Evolutionary conservation across 2,329 filamentous ascomycete genomes (phyloP).

Genomic region (Penicillium sp.): DNA sequence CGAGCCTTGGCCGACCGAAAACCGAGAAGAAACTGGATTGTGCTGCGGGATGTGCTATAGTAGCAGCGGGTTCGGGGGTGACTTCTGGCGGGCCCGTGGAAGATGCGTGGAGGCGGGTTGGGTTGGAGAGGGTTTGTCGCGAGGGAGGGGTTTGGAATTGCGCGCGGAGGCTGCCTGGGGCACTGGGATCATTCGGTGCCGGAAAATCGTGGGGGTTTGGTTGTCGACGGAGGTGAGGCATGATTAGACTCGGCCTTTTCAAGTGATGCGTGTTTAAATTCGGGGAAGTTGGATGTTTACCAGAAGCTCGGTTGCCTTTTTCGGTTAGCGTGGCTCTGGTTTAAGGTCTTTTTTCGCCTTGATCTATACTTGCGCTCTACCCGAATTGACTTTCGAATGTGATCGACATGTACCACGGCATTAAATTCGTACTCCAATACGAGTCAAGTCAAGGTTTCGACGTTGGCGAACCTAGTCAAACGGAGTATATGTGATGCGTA

Average conservation of each 20-base stretch:
- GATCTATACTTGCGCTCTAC: no score
- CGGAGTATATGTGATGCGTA: no score
- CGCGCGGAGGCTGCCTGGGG: conserved; percentile 14
- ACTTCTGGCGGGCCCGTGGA: conserved; percentile 25
- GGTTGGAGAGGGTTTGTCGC: conserved; percentile 25
- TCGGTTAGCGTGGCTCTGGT: not conserved
- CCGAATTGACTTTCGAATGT: no score
- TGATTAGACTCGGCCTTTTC: not conserved
- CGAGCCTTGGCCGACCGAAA: conserved; percentile 15
- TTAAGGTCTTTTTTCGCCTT: not conserved
- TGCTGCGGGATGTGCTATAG: conserved; percentile 17
- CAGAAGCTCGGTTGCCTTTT: not conserved
- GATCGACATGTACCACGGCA: no score
- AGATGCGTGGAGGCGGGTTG: conserved; percentile 27
- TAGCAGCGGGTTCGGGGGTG: conserved; percentile 21
- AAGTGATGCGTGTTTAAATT: not conserved
- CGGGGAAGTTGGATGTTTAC: not conserved
- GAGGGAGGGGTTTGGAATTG: conserved; percentile 36
- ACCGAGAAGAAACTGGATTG: conserved; percentile 16
- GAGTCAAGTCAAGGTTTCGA: no score
- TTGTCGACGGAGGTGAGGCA: conserved; percentile 25
- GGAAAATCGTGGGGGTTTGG: conserved; percentile 15
- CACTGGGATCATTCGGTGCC: conserved; percentile 12
- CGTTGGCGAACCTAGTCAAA: no score
- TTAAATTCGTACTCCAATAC: no score